Base-by-base conservation (phyloP, 805 yeast species). In the Candida broadrunensis region DNA sequence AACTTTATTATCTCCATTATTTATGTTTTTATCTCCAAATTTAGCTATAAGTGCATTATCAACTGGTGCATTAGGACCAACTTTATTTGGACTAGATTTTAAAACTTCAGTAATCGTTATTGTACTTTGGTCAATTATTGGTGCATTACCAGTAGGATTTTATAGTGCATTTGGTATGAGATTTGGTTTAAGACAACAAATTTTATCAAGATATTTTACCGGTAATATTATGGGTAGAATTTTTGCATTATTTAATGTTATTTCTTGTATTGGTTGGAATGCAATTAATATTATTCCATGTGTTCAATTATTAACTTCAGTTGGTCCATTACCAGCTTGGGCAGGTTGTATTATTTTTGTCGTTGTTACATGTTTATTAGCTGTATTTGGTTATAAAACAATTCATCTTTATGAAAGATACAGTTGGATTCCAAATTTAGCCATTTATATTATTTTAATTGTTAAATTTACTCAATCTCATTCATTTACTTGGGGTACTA, bases 161-260 rank as follows among this genome's bases (percentile, higher is more conserved):
- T 65, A 57, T 44, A 58, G 71, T 25, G 47, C 58, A 11, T 63
- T 67, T 39, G 71, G 72, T 17, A 58, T 59, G 48, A 62, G 56
- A 42, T 56, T 64, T 44, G 73, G 73, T n/a, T 58, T 67, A 44
- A 60, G 73, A 45, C 68, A 63, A 43, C 60, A 59, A 43, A 52
- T 62, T 26, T 44, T 62, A 32, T 55, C 63, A 13, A 52, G 65
- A 21, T 62, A 54, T 40, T 57, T 61, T 34, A 59, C 63, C 2
- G 68, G 68, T 9, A 57, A 57, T 35, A 42, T 55, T 34, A 55
- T 60, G 54, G 65, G 64, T 7, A 49, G 65, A 37, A 36, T 56
- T 6, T 60, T 60, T 44, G 60, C 64, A 5, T 36, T 55, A 4
- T 53, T 61, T 37, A 56, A 56, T 35, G 55, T 56, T 14, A 55